phyloP scores from a whole-genome alignment of 176 grass and related monocot species.

The Zoysia pacifica region DNA sequence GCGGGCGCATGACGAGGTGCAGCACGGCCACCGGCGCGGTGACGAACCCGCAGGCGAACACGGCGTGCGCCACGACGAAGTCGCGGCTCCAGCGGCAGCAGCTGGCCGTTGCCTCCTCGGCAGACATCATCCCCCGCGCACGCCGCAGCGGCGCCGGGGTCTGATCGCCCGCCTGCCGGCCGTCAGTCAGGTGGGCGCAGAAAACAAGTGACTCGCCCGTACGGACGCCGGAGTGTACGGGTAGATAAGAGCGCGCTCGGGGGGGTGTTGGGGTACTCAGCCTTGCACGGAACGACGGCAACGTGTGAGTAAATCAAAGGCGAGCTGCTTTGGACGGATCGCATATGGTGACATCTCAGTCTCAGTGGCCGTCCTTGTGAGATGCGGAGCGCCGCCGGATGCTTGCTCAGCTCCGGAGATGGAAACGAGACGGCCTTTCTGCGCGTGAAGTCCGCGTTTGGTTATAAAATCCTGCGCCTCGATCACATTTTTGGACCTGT shows the following conservation, averaged over 20 bases:
- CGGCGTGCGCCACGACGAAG: conserved; percentile 41
- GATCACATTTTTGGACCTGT: neutral
- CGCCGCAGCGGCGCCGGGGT: neutral
- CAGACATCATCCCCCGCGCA: neutral
- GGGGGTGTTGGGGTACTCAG: no score
- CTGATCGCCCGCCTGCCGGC: no score
- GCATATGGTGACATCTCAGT: conserved; percentile 15
- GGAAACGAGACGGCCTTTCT: conserved; percentile 18
- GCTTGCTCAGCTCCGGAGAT: neutral
- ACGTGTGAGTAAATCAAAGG: neutral
- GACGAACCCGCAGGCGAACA: conserved; percentile 44
- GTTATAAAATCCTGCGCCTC: neutral
- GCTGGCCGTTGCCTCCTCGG: conserved; percentile 1
- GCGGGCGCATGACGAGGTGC: conserved; percentile 18
- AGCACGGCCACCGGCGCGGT: conserved; percentile 29
- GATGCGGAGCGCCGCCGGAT: neutral
- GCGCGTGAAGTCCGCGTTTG: neutral
- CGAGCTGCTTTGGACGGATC: neutral
- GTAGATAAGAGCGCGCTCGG: neutral
- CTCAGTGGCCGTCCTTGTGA: conserved; percentile 10
- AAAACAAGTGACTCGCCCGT: neutral
- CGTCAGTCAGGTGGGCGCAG: neutral
- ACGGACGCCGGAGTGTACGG: neutral
- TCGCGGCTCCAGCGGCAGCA: conserved; percentile 49
- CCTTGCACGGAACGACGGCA: neutral